Percentiles rank a stretch among this genome's conserved stretches.
phyloP scores from a whole-genome alignment of 768 basidiomycete genomes.

The Rhodosporidiobolus sp. region DNA sequence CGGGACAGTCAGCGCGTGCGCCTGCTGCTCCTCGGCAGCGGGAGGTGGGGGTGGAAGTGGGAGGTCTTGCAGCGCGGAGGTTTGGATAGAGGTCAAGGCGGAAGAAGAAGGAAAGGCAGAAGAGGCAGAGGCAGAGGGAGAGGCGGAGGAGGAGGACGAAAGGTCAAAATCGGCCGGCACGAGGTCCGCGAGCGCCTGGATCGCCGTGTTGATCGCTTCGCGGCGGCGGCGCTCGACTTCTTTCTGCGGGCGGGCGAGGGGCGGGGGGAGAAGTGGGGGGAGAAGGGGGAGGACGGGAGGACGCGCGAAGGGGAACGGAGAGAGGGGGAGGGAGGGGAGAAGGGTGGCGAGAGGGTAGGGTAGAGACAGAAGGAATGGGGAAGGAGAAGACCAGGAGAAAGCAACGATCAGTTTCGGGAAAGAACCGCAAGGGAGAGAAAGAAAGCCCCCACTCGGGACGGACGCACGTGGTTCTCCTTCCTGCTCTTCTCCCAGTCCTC shows the following conservation, averaged over 20 bases:
- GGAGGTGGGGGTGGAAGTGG: no score
- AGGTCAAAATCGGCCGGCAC: slow-evolving; percentile 56
- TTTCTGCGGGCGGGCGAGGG: slow-evolving; percentile 61
- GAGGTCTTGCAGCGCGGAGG: no score
- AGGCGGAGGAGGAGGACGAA: no score
- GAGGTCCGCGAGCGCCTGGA: slow-evolving; percentile 82
- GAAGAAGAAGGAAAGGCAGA: no score
- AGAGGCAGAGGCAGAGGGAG: no score
- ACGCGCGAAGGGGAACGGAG: neutral
- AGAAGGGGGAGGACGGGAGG: neutral
- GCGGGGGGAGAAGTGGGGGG: neutral
- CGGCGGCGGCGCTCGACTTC: slow-evolving; percentile 93
- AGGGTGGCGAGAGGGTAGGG: no score
- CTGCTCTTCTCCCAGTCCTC: slow-evolving; percentile 76
- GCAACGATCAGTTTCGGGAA: neutral
- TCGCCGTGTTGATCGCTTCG: slow-evolving; percentile 94
- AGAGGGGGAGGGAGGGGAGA: neutral
- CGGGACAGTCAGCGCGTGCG: no score
- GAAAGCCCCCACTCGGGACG: neutral
- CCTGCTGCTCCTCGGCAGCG: no score
- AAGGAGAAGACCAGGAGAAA: neutral
- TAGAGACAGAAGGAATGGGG: neutral
- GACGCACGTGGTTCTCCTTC: slow-evolving; percentile 74
- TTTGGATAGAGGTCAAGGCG: no score
- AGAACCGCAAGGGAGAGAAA: neutral